phyloP scores from a whole-genome alignment of 1,284 basidiomycete species.

The Trichosporon sp. region DNA sequence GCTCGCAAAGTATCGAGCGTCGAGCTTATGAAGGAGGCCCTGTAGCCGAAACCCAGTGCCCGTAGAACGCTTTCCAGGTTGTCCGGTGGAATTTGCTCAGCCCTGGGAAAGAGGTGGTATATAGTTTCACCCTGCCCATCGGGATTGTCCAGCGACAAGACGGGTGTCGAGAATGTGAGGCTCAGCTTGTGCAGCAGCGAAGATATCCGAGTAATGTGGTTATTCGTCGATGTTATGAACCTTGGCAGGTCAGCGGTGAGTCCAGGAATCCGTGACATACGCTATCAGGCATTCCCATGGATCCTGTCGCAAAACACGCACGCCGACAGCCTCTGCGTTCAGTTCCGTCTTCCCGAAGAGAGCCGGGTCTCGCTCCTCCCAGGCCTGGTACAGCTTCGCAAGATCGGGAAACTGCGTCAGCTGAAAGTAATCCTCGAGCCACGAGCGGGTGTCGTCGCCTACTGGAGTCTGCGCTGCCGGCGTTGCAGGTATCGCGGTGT shows the following conservation, averaged over 20 bases:
- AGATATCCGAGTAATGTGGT: conserved; percentile 88
- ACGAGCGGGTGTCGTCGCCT: conserved; percentile 62
- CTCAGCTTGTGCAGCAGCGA: conserved; percentile 73
- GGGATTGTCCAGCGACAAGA: conserved; percentile 50
- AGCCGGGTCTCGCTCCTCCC: conserved; percentile 67
- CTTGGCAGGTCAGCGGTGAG: conserved; percentile 50
- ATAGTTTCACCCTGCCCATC: conserved; percentile 27
- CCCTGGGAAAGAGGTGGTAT: conserved; percentile 83
- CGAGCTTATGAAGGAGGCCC: conserved; percentile 80
- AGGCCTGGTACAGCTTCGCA: conserved; percentile 66
- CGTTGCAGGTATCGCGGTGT: conserved; percentile 62
- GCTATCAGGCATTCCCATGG: conserved; percentile 92
- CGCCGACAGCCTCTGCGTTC: conserved; percentile 55
- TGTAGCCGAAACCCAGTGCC: conserved; percentile 88
- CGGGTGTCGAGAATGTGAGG: conserved; percentile 62
- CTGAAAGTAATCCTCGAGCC: conserved; percentile 87
- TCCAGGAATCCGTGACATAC: conserved; percentile 52
- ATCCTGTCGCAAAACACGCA: conserved; percentile 79
- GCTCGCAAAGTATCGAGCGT: conserved; percentile 68
- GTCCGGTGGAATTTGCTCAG: conserved; percentile 58
- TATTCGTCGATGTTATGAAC: conserved; percentile 98
- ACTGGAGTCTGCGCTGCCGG: conserved; percentile 43
- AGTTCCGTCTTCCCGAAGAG: conserved; percentile 62
- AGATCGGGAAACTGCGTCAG: conserved; percentile 50
- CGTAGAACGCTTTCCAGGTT: conserved; percentile 68